Evolutionary conservation across 176 grass and related monocot species (phyloP), one percentile per base, ranked within the genome.

Genomic region (Pontederia crassipes): DNA sequence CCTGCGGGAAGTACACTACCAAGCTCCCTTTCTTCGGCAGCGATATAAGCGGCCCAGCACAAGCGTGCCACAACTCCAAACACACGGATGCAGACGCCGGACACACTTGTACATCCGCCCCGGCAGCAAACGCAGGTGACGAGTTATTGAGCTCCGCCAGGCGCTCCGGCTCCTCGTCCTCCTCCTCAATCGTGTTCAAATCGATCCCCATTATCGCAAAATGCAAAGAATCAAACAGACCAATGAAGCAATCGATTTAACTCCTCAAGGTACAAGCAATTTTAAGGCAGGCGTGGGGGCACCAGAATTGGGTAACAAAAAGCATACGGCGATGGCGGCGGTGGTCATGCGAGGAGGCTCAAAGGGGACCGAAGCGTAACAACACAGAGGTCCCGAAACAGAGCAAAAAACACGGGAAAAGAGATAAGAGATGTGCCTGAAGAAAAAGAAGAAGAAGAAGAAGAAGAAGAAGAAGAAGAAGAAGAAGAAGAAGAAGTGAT

Each of bases 141-240:
- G 45, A 35, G 27, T 45, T 7, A 40, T 40, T 40, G 32, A 4
- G 32, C 4, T 40, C 20, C 0, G 65, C 28, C 52, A 16, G 28
- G 12, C 18, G 27, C 66, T 69, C 66, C 28, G 66, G 28, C 66
- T 58, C 70, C 70, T 80, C 80, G 60, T 82, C 87, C 66, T 80
- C 85, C 64, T 57, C 85, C 52, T 84, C 81, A 13, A 84, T 74
- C 12, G 77, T 81, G 85, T 84, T 84, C 66, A 89, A 75, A 69
- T 87, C 84, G 63, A 87, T 82, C 57, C 72, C 79, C 75, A 51
- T 48, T 74, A 70, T 87, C 14, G 11, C 74, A 10, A 20, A 69
- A 56, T 52, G 28, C 9, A 69, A 46, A 26, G 46, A 69, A 45
- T 4, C 61, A 49, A 64, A 49, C 47, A 17, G 16, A 10, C 45